phyloP scores from a whole-genome alignment of 2,329 filamentous ascomycete species.

The Talaromyces rugulosus region DNA sequence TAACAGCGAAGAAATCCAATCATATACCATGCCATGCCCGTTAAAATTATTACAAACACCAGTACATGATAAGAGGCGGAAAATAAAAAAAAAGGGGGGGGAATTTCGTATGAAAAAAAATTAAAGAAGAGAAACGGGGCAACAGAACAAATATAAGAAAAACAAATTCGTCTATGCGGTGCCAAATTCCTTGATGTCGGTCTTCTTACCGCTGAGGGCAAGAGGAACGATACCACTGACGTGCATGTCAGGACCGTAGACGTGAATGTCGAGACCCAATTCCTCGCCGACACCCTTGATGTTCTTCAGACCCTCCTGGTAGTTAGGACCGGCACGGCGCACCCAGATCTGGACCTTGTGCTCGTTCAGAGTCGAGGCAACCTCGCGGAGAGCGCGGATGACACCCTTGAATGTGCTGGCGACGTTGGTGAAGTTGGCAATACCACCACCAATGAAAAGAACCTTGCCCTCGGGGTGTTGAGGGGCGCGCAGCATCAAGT shows the following conservation, averaged over 20 bases:
- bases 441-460: conserved; percentile 98
- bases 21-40: conserved; percentile 17
- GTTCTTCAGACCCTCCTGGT: conserved; percentile 99
- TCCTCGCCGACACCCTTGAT: conserved; percentile 96
- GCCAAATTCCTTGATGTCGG: conserved; percentile 58
- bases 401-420: conserved; percentile 99
- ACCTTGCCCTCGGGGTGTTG: conserved; percentile 87
- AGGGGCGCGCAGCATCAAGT: conserved; percentile 93
- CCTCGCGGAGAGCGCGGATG: conserved; percentile 91
- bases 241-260: conserved; percentile 75
- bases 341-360: conserved; percentile 99
- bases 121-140: background rate
- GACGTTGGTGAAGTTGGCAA: conserved; percentile 99
- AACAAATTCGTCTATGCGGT: conserved; percentile 15
- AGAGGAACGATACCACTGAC: conserved; percentile 95
- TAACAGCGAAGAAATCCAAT: conserved; percentile 12
- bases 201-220: conserved; percentile 66
- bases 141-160: background rate
- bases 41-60: conserved; percentile 16
- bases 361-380: conserved; percentile 78
- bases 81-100: conserved; percentile 2
- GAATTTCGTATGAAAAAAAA: conserved; percentile 1
- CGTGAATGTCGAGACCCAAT: conserved; percentile 92
- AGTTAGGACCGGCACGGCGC: conserved; percentile 85
- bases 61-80: conserved; percentile 11